These are phyloP conservation scores for Suillus paluster DNA, from an alignment of 768 basidiomycete genomes.

Conservation along the genomic window DNA sequence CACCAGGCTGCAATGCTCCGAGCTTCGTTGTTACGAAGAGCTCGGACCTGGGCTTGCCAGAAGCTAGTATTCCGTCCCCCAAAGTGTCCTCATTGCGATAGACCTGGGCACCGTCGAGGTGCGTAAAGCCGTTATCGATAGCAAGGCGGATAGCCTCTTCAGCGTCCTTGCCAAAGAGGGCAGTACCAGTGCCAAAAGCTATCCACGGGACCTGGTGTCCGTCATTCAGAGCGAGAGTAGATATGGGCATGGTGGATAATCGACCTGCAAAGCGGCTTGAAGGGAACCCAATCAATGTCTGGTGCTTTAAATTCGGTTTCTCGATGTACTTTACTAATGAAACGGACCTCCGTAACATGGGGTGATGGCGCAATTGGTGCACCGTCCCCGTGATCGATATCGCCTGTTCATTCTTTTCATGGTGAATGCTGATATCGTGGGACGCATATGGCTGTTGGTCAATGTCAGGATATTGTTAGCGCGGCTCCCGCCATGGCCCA, in stretches of 20 bases:
- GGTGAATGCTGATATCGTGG: neutral
- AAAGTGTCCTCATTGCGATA: slow-evolving; percentile 61
- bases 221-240: slow-evolving; percentile 55
- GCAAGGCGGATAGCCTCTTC: slow-evolving; percentile 44
- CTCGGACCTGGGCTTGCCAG: slow-evolving; percentile 54
- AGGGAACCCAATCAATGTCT: neutral
- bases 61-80: slow-evolving; percentile 52
- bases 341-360: slow-evolving; percentile 18
- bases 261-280: slow-evolving; percentile 14
- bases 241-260: slow-evolving; percentile 27
- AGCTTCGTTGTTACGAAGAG: slow-evolving; percentile 71
- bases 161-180: slow-evolving; percentile 50
- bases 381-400: neutral
- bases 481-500: neutral
- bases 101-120: slow-evolving; percentile 66
- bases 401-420: neutral
- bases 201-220: slow-evolving; percentile 57
- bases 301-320: slow-evolving; percentile 13
- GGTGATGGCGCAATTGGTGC: neutral
- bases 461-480: neutral
- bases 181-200: slow-evolving; percentile 67
- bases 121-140: slow-evolving; percentile 59
- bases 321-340: slow-evolving; percentile 16
- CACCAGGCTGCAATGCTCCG: slow-evolving; percentile 34
- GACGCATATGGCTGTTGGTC: neutral